A percentile compares a stretch with the other conserved stretches of the same genome.
These are phyloP conservation scores for Acacia melanoxylon DNA, from an alignment of 306 rosid species.

Conservation along the genomic window DNA sequence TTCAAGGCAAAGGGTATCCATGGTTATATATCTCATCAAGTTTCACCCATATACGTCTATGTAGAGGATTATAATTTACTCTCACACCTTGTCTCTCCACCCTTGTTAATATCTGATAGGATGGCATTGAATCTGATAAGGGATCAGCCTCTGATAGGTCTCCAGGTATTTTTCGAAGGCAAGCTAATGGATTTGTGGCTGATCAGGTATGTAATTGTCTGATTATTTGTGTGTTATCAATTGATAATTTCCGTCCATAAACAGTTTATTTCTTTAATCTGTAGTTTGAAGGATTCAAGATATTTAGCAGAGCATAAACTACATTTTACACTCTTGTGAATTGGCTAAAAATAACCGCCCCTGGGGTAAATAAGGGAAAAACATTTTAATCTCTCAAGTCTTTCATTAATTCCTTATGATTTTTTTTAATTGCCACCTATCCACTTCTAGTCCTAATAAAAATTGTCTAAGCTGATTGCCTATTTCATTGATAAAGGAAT, in stretches of 20 bases:
- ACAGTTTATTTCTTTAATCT: background rate
- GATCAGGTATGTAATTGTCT: constrained; percentile 51
- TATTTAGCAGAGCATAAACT: background rate
- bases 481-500: background rate
- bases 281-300: background rate
- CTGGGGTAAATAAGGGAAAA: background rate
- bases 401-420: background rate
- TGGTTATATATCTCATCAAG: background rate
- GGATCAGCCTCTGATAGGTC: constrained; percentile 64
- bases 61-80: background rate
- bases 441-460: too few relatives aligned
- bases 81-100: background rate
- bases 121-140: constrained; percentile 74
- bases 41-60: constrained; percentile 6
- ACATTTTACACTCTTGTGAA: background rate
- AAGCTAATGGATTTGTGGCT: constrained; percentile 67
- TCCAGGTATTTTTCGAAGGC: constrained; percentile 66
- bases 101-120: constrained; percentile 47
- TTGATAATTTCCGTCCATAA: background rate
- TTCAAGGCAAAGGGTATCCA: constrained; percentile 65
- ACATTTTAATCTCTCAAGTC: background rate
- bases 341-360: background rate
- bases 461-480: background rate
- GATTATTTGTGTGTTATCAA: constrained; percentile 1
- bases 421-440: background rate